Evolutionary conservation across 2,329 filamentous ascomycete genomes (phyloP).

Genomic region (Xylariomycetidae sp.): DNA sequence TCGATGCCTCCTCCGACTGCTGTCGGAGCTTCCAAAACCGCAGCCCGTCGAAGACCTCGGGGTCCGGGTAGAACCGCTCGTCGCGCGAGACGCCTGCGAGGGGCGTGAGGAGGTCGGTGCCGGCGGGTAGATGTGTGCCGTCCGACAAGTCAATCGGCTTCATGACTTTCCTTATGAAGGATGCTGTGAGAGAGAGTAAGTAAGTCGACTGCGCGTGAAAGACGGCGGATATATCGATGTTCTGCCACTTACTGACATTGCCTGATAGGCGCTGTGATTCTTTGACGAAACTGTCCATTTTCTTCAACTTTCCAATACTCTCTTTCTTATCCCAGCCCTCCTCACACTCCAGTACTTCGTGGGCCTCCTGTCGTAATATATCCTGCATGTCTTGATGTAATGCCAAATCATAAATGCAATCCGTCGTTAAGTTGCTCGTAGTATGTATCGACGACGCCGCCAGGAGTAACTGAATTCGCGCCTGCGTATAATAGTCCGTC

Average conservation of each 20-base stretch:
- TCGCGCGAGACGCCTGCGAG: constrained; percentile 32
- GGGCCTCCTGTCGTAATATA: constrained; percentile 47
- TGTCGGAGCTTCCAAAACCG: constrained; percentile 34
- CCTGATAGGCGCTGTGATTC: constrained; percentile 31
- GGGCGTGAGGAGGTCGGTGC: constrained; percentile 38
- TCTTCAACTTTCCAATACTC: constrained; percentile 34
- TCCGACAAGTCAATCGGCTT: constrained; percentile 48
- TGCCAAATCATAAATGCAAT: constrained; percentile 48
- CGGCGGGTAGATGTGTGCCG: constrained; percentile 44
- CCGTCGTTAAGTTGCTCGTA: constrained; percentile 41
- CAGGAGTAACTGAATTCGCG: constrained; percentile 36
- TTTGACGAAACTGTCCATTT: constrained; percentile 37
- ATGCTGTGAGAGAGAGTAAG: constrained; percentile 21
- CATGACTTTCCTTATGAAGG: constrained; percentile 47
- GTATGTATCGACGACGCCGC: constrained; percentile 50
- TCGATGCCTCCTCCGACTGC: constrained; percentile 11
- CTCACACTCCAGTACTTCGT: constrained; percentile 30
- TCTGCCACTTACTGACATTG: constrained; percentile 28
- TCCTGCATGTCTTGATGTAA: constrained; percentile 45
- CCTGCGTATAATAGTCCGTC: constrained; percentile 32
- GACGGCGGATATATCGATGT: background rate
- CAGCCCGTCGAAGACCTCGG: constrained; percentile 33
- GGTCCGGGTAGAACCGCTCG: constrained; percentile 29
- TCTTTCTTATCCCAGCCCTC: constrained; percentile 29
- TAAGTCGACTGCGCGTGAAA: constrained; percentile 2